A percentile compares a stretch with the other conserved stretches of the same genome.
Evolutionary conservation across 495 filamentous ascomycete genomes (phyloP).

Genomic region (Talaromyces borbonicus): DNA sequence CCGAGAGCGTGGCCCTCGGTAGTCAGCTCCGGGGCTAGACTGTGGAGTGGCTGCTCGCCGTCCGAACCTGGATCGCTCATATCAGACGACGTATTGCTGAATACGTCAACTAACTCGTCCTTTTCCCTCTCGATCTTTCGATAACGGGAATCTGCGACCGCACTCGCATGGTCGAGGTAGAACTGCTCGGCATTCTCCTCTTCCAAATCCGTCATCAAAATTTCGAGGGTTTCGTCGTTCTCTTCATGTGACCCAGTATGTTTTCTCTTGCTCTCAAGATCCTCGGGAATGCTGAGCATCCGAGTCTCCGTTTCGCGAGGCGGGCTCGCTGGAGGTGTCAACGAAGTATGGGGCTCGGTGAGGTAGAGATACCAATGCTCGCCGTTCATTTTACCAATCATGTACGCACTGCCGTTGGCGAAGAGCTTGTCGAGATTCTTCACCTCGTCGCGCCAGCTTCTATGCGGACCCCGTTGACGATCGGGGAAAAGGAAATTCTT

Average conservation of each 20-base stretch:
- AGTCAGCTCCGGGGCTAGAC: slow-evolving; percentile 61
- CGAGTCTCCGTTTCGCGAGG: slow-evolving; percentile 51
- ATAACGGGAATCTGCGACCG: slow-evolving; percentile 72
- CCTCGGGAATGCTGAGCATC: slow-evolving; percentile 42
- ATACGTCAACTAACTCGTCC: slow-evolving; percentile 63
- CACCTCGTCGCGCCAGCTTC: slow-evolving; percentile 96
- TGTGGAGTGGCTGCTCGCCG: slow-evolving; percentile 40
- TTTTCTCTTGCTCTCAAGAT: slow-evolving; percentile 17
- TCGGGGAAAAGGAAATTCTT: slow-evolving; percentile 98
- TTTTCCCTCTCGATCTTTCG: slow-evolving; percentile 37
- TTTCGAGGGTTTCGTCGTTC: slow-evolving; percentile 87
- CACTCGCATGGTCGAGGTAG: slow-evolving; percentile 86
- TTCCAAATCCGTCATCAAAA: slow-evolving; percentile 97
- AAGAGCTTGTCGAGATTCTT: slow-evolving; percentile 83
- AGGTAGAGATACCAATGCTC: slow-evolving; percentile 99
- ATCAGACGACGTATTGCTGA: slow-evolving; percentile 64
- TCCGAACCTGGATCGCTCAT: slow-evolving; percentile 48
- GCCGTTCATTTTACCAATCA: slow-evolving; percentile 99
- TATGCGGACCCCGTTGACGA: slow-evolving; percentile 86
- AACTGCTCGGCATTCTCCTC: slow-evolving; percentile 90
- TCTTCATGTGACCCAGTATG: slow-evolving; percentile 16
- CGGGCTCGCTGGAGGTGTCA: slow-evolving; percentile 82
- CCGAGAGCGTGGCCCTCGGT: slow-evolving; percentile 94
- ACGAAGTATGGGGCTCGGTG: slow-evolving; percentile 68
- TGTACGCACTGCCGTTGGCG: slow-evolving; percentile 89